Evolutionary conservation across 495 filamentous ascomycete species (phyloP).

Genomic region (Lophium mytilinum): DNA sequence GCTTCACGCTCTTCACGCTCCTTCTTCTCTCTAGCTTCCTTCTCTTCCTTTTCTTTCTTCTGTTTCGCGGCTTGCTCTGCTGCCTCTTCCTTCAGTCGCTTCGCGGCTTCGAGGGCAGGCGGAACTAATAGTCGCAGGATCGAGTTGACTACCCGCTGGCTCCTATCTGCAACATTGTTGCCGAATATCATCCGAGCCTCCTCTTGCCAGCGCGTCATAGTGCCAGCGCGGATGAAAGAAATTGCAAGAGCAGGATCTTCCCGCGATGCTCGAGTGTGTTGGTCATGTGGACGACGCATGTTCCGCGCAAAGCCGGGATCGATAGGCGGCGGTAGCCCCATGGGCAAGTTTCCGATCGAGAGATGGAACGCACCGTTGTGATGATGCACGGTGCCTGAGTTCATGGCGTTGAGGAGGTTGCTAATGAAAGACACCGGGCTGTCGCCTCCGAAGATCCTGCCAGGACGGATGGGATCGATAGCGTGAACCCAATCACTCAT

Average conservation of each 20-base stretch:
- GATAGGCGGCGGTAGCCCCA: slow-evolving; percentile 18
- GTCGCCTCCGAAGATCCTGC: slow-evolving; percentile 9
- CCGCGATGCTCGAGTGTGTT: slow-evolving; percentile 35
- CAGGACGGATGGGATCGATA: slow-evolving; percentile 36
- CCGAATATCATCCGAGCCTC: slow-evolving; percentile 85
- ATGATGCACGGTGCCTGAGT: slow-evolving; percentile 32
- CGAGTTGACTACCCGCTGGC: slow-evolving; percentile 60
- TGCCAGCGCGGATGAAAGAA: slow-evolving; percentile 61
- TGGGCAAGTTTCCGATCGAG: slow-evolving; percentile 15
- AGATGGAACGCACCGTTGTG: slow-evolving; percentile 20
- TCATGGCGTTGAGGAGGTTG: slow-evolving; percentile 52
- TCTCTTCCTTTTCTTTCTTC: slow-evolving; percentile 34
- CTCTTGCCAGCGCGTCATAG: slow-evolving; percentile 74
- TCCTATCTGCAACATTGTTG: slow-evolving; percentile 56
- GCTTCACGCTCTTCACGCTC: slow-evolving; percentile 56
- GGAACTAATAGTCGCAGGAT: slow-evolving; percentile 71
- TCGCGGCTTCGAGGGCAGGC: slow-evolving; percentile 71
- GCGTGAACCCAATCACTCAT: slow-evolving; percentile 47
- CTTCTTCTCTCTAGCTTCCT: slow-evolving; percentile 52
- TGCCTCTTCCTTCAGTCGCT: slow-evolving; percentile 37
- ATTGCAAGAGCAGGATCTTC: slow-evolving; percentile 59
- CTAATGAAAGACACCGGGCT: slow-evolving; percentile 55
- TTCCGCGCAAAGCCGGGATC: slow-evolving; percentile 46
- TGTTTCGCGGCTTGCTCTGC: slow-evolving; percentile 42
- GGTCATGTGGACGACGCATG: slow-evolving; percentile 32